Conservation (phyloP, 768 basidiomycete species). For the Pulveroboletus sp. region DNA sequence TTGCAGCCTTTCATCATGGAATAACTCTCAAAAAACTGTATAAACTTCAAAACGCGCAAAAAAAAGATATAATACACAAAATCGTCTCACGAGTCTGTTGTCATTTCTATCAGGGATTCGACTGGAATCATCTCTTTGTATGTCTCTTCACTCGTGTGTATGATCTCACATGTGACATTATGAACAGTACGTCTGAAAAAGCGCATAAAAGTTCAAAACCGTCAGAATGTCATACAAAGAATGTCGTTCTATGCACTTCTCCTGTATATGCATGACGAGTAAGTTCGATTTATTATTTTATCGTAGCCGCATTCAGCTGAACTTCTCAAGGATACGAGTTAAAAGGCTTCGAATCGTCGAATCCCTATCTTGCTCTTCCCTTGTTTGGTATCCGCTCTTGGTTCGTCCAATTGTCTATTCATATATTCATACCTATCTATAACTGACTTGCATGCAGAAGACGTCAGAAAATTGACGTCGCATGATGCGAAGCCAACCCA, state of each 20-base stretch:
- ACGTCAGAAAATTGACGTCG: too few relatives aligned
- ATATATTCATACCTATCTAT: too few relatives aligned
- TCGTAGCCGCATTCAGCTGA: not conserved
- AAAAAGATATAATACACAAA: slow-evolving; percentile 2
- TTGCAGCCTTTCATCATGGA: not conserved
- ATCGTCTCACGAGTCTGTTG: not conserved
- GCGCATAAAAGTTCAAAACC: slow-evolving; percentile 4
- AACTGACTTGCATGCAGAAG: too few relatives aligned
- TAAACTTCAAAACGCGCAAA: not conserved
- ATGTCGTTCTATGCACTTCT: too few relatives aligned
- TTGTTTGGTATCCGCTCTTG: not conserved
- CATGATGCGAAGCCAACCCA: not conserved
- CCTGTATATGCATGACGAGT: too few relatives aligned
- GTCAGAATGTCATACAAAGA: too few relatives aligned
- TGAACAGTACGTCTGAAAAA: not conserved
- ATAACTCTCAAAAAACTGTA: slow-evolving; percentile 1
- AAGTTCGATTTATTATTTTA: not conserved
- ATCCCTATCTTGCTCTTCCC: too few relatives aligned
- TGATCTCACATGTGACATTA: not conserved
- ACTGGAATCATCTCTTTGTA: not conserved
- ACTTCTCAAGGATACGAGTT: too few relatives aligned
- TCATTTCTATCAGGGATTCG: not conserved
- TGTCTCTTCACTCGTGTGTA: not conserved
- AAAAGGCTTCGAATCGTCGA: too few relatives aligned
- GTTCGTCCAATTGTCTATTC: not conserved